Evolutionary conservation across 192 early-diverging fungal species (phyloP).

Genomic region (Phlyctochytrium arcticum): DNA sequence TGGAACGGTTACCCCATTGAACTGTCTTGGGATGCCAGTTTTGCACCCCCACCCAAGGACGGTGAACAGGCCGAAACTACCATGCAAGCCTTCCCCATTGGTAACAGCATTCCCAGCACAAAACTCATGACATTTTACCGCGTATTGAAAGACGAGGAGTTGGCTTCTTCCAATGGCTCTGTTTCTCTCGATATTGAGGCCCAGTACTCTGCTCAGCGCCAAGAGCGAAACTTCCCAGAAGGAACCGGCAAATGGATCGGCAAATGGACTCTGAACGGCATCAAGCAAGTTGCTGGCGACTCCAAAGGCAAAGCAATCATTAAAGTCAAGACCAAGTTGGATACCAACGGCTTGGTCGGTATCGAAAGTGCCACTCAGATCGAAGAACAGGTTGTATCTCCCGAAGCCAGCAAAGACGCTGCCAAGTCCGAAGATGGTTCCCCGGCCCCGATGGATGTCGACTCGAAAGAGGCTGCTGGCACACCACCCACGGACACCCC

Average conservation of each 20-base stretch:
- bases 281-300: constrained; percentile 50
- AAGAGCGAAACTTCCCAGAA: constrained; percentile 62
- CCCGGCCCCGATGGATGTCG: constrained; percentile 29
- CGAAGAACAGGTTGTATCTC: constrained; percentile 69
- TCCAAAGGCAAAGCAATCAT: constrained; percentile 70
- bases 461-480: no score
- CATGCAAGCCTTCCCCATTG: constrained; percentile 82
- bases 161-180: constrained; percentile 23
- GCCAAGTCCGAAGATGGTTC: constrained; percentile 48
- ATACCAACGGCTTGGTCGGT: constrained; percentile 62
- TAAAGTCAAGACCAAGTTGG: constrained; percentile 89
- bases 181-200: constrained; percentile 79
- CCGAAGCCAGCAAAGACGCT: constrained; percentile 64
- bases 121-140: constrained; percentile 91
- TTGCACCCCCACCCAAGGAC: constrained; percentile 48
- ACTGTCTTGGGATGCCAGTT: constrained; percentile 72
- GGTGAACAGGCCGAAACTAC: constrained; percentile 70
- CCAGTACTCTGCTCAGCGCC: constrained; percentile 56
- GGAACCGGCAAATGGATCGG: constrained; percentile 78
- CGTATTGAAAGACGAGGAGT: constrained; percentile 50
- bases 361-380: constrained; percentile 84
- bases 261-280: constrained; percentile 79
- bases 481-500: constrained; percentile 5
- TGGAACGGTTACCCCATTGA: constrained; percentile 84
- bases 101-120: constrained; percentile 82